A percentile compares a stretch with the other conserved stretches of the same genome.
These are phyloP conservation scores for Coleophoma crateriformis DNA, from an alignment of 2,329 filamentous ascomycete genomes.

Conservation along the genomic window DNA sequence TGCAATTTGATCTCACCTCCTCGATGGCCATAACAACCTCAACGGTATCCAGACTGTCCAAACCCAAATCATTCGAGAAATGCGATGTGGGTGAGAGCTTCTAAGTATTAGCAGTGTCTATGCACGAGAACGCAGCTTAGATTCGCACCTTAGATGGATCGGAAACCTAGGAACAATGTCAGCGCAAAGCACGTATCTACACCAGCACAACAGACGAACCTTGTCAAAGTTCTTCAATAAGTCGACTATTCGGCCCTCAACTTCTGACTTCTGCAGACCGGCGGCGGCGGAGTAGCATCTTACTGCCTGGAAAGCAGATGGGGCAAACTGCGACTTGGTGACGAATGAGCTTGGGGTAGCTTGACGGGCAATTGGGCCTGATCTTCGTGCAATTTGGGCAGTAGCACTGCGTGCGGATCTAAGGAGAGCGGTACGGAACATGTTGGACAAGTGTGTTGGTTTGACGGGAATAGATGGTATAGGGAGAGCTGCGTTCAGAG, in stretches of 20 bases:
- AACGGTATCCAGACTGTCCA: conserved; percentile 96
- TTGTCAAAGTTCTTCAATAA: conserved; percentile 97
- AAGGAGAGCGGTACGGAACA: conserved; percentile 87
- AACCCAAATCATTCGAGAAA: conserved; percentile 94
- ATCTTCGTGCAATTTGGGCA: conserved; percentile 43
- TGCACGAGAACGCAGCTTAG: neutral
- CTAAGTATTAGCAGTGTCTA: too few species aligned
- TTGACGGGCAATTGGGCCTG: conserved; percentile 52
- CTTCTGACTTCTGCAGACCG: conserved; percentile 74
- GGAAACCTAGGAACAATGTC: conserved; percentile 51
- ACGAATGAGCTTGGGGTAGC: conserved; percentile 53
- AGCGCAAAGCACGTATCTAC: conserved; percentile 8
- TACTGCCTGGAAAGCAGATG: conserved; percentile 61
- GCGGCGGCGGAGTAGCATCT: conserved; percentile 83
- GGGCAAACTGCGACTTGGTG: conserved; percentile 57
- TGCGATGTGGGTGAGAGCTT: conserved; percentile 81
- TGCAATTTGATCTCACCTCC: conserved; percentile 53
- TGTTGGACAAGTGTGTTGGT: conserved; percentile 38
- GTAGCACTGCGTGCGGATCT: conserved; percentile 59
- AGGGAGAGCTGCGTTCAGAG: conserved; percentile 3
- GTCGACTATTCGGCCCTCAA: conserved; percentile 87
- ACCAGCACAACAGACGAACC: conserved; percentile 44
- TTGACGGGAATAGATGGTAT: conserved; percentile 7
- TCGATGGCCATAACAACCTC: conserved; percentile 99
- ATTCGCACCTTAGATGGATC: conserved; percentile 54